A percentile compares a stretch with the other conserved stretches of the same genome.
Conservation (phyloP, 345 rosid species). For the Laguncularia racemosa region DNA sequence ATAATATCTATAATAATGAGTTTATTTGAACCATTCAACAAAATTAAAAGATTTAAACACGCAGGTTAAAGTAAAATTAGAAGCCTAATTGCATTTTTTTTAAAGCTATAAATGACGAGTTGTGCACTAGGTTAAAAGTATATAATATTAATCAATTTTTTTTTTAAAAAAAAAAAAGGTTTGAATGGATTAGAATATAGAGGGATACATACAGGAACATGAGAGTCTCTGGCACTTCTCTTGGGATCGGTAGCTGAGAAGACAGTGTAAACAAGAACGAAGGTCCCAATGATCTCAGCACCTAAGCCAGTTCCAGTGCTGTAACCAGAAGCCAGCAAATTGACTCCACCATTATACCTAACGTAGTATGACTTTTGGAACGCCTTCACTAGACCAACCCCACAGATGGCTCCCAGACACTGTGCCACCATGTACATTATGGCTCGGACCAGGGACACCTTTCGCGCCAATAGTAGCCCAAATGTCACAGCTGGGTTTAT, state of each 20-base stretch:
- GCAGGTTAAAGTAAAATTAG: too few relatives aligned
- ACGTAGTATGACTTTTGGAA: conserved; percentile 15
- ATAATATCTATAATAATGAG: too few relatives aligned
- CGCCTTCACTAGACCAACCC: conserved; percentile 20
- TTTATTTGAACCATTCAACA: too few relatives aligned
- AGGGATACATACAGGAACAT: conserved; percentile 16
- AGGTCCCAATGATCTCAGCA: conserved; percentile 26
- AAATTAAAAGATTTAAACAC: too few relatives aligned
- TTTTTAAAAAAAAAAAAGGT: neutral
- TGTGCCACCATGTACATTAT: conserved; percentile 23
- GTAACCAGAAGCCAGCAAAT: conserved; percentile 10
- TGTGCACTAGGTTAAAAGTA: too few relatives aligned
- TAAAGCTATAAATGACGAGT: too few relatives aligned
- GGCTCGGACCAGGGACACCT: conserved; percentile 22
- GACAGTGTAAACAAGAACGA: conserved; percentile 22
- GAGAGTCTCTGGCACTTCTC: conserved; percentile 19
- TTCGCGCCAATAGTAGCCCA: conserved; percentile 15
- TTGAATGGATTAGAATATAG: neutral
- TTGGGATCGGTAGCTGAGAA: conserved; percentile 28
- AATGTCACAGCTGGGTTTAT: conserved; percentile 25
- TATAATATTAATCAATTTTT: neutral
- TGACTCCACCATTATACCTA: conserved; percentile 17
- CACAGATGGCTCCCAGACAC: conserved; percentile 20
- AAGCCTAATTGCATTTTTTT: too few relatives aligned
- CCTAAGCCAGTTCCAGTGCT: conserved; percentile 13